Conservation (phyloP, 768 basidiomycete species). For the Neoboletus subvelutipes region DNA sequence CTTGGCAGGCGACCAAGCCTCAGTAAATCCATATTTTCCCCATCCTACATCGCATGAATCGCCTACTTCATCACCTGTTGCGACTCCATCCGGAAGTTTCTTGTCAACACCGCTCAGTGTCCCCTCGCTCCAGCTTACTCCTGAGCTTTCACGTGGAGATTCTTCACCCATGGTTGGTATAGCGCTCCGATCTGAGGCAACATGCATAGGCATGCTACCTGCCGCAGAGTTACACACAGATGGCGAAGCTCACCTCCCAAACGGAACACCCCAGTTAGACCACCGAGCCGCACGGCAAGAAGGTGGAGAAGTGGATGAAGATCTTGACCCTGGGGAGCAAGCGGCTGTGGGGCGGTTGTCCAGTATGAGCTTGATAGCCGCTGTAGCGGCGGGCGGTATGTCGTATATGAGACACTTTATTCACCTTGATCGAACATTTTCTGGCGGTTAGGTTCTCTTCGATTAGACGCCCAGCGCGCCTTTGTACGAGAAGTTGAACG, state of each 20-base stretch:
- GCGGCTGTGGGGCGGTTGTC: constrained; percentile 83
- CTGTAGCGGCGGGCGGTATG: constrained; percentile 76
- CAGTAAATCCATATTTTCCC: constrained; percentile 57
- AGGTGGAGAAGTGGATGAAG: constrained; percentile 38
- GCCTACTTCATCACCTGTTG: constrained; percentile 27
- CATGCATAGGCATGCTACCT: constrained; percentile 6
- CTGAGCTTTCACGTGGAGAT: constrained; percentile 17
- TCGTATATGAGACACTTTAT: constrained; percentile 16
- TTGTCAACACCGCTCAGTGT: constrained; percentile 12
- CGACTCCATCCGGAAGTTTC: constrained; percentile 17
- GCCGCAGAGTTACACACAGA: constrained; percentile 5
- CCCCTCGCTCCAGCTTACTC: constrained; percentile 16
- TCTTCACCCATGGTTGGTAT: constrained; percentile 12
- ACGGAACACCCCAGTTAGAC: constrained; percentile 19
- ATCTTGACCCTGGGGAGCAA: constrained; percentile 54
- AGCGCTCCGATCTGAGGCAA: constrained; percentile 18
- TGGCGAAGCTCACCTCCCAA: constrained; percentile 8
- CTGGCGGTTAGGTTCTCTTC: constrained; percentile 47
- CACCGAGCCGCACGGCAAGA: constrained; percentile 15
- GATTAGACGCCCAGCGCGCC: constrained; percentile 52
- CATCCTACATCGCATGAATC: constrained; percentile 33
- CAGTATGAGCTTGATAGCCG: constrained; percentile 92
- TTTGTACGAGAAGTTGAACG: constrained; percentile 77
- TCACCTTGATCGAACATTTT: constrained; percentile 4
- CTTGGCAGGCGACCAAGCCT: constrained; percentile 7